These are phyloP conservation scores for Parafenestella ontariensis DNA, from an alignment of 2,329 filamentous ascomycete genomes.

Conservation along the genomic window DNA sequence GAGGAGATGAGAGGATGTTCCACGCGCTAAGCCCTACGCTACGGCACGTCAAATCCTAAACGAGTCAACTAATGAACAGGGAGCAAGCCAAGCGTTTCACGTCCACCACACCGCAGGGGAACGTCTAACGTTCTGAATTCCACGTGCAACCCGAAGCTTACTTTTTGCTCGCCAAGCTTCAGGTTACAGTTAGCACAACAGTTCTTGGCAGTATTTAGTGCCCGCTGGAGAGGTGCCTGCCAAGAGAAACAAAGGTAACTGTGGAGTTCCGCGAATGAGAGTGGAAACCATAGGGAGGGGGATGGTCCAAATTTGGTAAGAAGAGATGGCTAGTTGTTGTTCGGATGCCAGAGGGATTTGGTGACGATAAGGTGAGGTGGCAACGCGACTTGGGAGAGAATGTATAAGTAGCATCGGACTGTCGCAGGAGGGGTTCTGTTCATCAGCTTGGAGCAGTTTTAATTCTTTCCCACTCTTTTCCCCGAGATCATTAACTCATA, in stretches of 20 bases:
- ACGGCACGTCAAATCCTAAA: constrained; percentile 2
- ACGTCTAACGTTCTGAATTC: background rate
- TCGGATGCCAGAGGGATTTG: background rate
- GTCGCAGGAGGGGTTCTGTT: background rate
- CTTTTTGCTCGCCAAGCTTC: constrained; percentile 4
- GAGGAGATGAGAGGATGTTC: constrained; percentile 2
- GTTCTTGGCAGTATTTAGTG: constrained; percentile 8
- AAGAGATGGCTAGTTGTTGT: constrained; percentile 4
- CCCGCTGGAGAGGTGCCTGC: constrained; percentile 11
- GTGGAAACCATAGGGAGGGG: background rate
- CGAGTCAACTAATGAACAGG: constrained; percentile 4
- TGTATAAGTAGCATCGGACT: constrained; percentile 8
- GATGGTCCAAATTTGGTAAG: constrained; percentile 3
- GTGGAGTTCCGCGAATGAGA: constrained; percentile 24
- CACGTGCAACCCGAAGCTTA: constrained; percentile 4
- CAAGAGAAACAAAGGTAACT: constrained; percentile 10
- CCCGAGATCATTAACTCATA: background rate
- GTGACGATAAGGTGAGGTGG: constrained; percentile 3
- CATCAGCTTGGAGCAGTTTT: constrained; percentile 9
- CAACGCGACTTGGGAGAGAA: background rate
- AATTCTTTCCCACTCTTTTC: background rate
- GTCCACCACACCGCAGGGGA: background rate
- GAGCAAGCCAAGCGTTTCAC: constrained; percentile 21
- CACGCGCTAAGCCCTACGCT: constrained; percentile 20
- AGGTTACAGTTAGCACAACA: constrained; percentile 2